phyloP scores from a whole-genome alignment of 2,329 filamentous ascomycete species.

The Botrytis medusae region DNA sequence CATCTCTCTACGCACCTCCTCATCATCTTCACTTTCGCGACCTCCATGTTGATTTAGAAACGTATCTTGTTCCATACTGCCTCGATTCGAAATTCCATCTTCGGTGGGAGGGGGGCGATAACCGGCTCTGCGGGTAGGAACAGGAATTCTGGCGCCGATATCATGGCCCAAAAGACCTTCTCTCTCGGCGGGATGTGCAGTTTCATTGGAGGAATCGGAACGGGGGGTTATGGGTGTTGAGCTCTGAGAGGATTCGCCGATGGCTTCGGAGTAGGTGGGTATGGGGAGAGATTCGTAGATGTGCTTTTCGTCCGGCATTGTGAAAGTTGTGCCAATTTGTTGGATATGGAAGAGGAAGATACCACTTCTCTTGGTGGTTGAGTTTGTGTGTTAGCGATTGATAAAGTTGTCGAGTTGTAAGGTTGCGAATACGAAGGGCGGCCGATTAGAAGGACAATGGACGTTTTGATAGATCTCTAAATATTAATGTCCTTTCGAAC shows the following conservation, averaged over 20 bases:
- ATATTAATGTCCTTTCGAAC: slow-evolving; percentile 1
- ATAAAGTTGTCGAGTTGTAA: neutral
- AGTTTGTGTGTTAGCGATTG: slow-evolving; percentile 2
- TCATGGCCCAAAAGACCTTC: slow-evolving; percentile 69
- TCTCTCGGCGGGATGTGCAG: slow-evolving; percentile 70
- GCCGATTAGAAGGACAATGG: slow-evolving; percentile 1
- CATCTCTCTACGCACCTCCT: slow-evolving; percentile 75
- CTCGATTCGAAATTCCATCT: slow-evolving; percentile 54
- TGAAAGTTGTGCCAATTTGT: slow-evolving; percentile 23
- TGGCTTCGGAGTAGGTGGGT: slow-evolving; percentile 81
- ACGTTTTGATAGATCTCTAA: neutral
- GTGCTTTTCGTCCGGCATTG: slow-evolving; percentile 52
- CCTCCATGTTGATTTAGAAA: slow-evolving; percentile 55
- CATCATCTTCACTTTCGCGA: slow-evolving; percentile 49
- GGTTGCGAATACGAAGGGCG: slow-evolving; percentile 8
- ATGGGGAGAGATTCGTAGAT: slow-evolving; percentile 68
- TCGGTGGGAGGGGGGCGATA: slow-evolving; percentile 84
- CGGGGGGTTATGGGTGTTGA: slow-evolving; percentile 60
- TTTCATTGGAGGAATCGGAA: slow-evolving; percentile 52
- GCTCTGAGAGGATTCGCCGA: slow-evolving; percentile 59
- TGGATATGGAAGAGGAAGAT: neutral
- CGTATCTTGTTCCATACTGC: slow-evolving; percentile 38
- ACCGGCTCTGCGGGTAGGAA: slow-evolving; percentile 49
- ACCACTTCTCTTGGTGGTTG: slow-evolving; percentile 19
- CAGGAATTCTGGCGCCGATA: slow-evolving; percentile 42